Conservation (phyloP, 768 basidiomycete genomes). For the Hypsizygus marmoreus region DNA sequence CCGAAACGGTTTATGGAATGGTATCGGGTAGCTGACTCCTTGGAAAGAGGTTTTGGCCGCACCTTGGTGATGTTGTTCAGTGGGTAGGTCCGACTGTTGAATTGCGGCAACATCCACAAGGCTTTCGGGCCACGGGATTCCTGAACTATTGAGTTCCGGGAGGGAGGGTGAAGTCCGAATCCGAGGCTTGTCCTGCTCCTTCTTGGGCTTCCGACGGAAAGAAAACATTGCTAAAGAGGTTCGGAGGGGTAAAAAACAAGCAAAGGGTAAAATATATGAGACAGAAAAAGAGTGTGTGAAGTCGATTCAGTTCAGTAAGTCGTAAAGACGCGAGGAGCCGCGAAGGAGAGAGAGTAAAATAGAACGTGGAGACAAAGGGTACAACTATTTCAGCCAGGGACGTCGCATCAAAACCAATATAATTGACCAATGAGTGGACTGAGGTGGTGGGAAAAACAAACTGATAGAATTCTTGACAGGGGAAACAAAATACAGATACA, state of each 20-base stretch:
- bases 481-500: slow-evolving; percentile 33
- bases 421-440: background rate
- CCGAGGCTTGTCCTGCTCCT: slow-evolving; percentile 44
- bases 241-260: slow-evolving; percentile 15
- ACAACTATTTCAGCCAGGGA: slow-evolving; percentile 10
- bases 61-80: slow-evolving; percentile 54
- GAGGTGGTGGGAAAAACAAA: slow-evolving; percentile 22
- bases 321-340: slow-evolving; percentile 9
- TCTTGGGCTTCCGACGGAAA: slow-evolving; percentile 70
- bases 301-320: slow-evolving; percentile 10
- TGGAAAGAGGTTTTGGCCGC: slow-evolving; percentile 71
- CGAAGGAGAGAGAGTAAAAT: slow-evolving; percentile 7
- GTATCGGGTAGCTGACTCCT: slow-evolving; percentile 56
- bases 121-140: slow-evolving; percentile 84
- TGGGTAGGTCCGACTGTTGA: slow-evolving; percentile 46
- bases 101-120: slow-evolving; percentile 74
- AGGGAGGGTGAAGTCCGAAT: slow-evolving; percentile 80
- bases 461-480: slow-evolving; percentile 11
- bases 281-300: slow-evolving; percentile 21
- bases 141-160: slow-evolving; percentile 73
- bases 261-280: slow-evolving; percentile 19
- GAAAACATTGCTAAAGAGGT: slow-evolving; percentile 68
- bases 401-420: slow-evolving; percentile 14
- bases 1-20: slow-evolving; percentile 86
- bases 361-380: slow-evolving; percentile 11